Evolutionary conservation across 2,329 filamentous ascomycete species (phyloP), one percentile per base, ranked within the genome.

Genomic region (Colletotrichum aenigma): DNA sequence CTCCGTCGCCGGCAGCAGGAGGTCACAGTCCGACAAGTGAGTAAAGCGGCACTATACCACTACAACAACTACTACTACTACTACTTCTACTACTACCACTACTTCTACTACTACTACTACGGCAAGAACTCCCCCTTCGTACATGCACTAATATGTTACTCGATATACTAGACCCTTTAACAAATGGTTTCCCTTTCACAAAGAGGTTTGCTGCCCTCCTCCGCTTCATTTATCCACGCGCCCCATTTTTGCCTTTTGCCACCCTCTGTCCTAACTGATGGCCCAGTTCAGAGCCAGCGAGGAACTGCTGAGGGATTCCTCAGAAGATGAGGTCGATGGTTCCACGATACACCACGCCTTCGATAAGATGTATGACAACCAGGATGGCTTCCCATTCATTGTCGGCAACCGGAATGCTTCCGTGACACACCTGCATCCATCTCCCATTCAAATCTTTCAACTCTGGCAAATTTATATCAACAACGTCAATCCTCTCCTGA

Each of bases 381-480:
- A 87, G 56, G 89, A 91, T 78, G 89, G 89, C 66, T 92, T 92
- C 74, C 90, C 90, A 4, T 91, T 92, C 78, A 83, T 90, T 34
- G 84, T 91, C 18, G 89, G 89, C 32, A 87, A 87, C 32, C 81
- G 84, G 12, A 81, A 81, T 18, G 80, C 83, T 21, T 85, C 84
- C 64, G 84, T 91, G 65, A 87, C 87, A 5, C 84, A 85, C 65
- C 82, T 86, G 18, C 90, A 92, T 77, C 91, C 91, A 12, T 81
- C 88, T 3, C 85, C 89, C 28, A 88, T 92, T 24, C 90, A 92
- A 74, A 92, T 92, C 69, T 89, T 93, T 75, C 88, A 91, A 78
- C 85, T 93, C 21, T 95, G 93, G 93, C 92, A 94, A 82, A 88
- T 91, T 18, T 95, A 93, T 80, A 88, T 94, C 56, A 90, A 92